phyloP scores from a whole-genome alignment of 305 asterid genomes.

The Fraxinus greggii region DNA sequence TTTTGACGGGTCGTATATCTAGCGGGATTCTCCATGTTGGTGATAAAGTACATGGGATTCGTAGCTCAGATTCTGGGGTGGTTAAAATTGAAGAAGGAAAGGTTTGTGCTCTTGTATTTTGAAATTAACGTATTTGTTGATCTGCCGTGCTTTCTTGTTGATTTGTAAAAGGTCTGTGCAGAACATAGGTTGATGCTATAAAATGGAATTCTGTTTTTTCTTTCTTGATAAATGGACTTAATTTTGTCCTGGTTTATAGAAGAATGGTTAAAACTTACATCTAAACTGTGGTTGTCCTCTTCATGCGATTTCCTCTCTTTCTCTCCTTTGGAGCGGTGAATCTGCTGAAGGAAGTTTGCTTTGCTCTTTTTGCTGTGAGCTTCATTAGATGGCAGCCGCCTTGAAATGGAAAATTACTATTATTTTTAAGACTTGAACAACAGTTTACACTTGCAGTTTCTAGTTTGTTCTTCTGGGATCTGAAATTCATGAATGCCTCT shows the following conservation, averaged over 20 bases:
- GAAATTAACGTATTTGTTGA: neutral
- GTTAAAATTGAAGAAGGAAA: constrained; percentile 91
- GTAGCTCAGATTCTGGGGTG: constrained; percentile 61
- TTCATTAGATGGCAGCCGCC: constrained; percentile 8
- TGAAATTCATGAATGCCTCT: constrained; percentile 1
- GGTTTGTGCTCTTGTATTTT: constrained; percentile 47
- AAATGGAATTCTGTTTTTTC: neutral
- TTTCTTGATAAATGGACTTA: neutral
- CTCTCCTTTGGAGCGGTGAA: neutral
- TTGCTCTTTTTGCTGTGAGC: neutral
- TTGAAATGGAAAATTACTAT: neutral
- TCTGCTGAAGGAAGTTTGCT: neutral
- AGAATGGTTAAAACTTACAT: neutral
- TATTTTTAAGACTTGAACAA: neutral
- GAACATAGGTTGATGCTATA: neutral
- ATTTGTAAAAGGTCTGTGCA: neutral
- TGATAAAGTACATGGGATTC: constrained; percentile 92
- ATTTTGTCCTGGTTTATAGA: neutral
- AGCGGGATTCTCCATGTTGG: constrained; percentile 83
- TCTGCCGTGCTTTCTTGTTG: neutral
- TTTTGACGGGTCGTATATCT: constrained; percentile 87
- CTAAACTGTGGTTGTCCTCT: neutral
- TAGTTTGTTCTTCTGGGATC: neutral
- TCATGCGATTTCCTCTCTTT: neutral
- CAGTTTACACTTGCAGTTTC: neutral